A percentile compares a stretch with the other conserved stretches of the same genome.
These are phyloP conservation scores for Rhizophora apiculata DNA, from an alignment of 345 rosid species.

Conservation along the genomic window DNA sequence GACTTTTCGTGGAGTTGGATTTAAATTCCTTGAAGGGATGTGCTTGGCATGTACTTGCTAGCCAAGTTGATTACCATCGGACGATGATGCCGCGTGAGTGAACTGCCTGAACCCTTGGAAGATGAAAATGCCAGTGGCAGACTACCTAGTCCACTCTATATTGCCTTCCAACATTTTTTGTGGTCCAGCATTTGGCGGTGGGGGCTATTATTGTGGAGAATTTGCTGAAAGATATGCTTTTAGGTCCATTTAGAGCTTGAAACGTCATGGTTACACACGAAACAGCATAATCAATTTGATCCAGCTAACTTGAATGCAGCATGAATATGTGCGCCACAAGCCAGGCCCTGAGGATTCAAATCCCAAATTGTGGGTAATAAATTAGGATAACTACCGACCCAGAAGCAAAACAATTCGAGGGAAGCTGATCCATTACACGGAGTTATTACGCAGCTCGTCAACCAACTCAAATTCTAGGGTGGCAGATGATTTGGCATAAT, in stretches of 20 bases:
- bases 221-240: neutral
- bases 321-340: neutral
- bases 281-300: neutral
- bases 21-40: neutral
- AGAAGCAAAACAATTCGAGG: constrained; percentile 13
- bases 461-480: constrained; percentile 23
- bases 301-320: neutral
- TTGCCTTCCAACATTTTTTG: too few relatives aligned
- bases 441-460: neutral
- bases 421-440: constrained; percentile 20
- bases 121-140: constrained; percentile 6
- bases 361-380: neutral
- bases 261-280: too few relatives aligned
- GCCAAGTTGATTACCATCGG: too few relatives aligned
- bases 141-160: neutral
- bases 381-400: neutral
- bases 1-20: too few relatives aligned
- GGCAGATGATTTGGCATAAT: constrained; percentile 10
- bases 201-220: constrained; percentile 1
- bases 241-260: neutral
- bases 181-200: neutral
- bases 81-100: constrained; percentile 10
- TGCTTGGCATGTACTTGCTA: neutral
- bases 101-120: constrained; percentile 11
- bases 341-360: neutral